phyloP scores from a whole-genome alignment of 768 basidiomycete species.

The Lactarius evosmus region DNA sequence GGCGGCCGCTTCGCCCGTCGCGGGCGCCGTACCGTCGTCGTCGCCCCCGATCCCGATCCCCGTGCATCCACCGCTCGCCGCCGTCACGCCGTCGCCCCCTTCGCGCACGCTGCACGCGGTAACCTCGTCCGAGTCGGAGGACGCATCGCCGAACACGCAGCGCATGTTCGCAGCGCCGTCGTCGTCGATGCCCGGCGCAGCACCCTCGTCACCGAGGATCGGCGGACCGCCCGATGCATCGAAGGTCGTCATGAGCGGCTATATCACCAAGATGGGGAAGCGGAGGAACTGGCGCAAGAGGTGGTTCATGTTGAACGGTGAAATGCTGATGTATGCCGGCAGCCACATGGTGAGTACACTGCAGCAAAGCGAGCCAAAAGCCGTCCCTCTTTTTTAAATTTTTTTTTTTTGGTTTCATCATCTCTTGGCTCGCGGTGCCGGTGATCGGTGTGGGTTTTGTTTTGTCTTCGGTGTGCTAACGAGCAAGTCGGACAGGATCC shows the following conservation, averaged over 20 bases:
- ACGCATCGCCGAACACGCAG: constrained; percentile 45
- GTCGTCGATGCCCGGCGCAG: constrained; percentile 30
- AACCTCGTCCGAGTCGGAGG: constrained; percentile 80
- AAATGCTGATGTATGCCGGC: constrained; percentile 81
- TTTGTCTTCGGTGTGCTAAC: background rate
- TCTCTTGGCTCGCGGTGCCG: background rate
- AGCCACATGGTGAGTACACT: constrained; percentile 90
- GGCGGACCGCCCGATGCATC: constrained; percentile 50
- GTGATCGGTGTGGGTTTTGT: constrained; percentile 12
- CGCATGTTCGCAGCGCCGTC: constrained; percentile 31
- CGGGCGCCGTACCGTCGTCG: constrained; percentile 34
- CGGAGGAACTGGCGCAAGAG: constrained; percentile 94
- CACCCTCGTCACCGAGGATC: constrained; percentile 47
- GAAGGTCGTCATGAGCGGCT: constrained; percentile 85
- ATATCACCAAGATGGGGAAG: constrained; percentile 96
- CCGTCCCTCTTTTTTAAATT: too few relatives aligned
- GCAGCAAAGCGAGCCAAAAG: background rate
- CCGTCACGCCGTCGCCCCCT: constrained; percentile 49
- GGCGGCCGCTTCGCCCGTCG: background rate
- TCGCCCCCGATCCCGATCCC: constrained; percentile 56
- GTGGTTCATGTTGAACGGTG: constrained; percentile 93
- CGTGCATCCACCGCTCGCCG: constrained; percentile 32
- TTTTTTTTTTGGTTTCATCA: constrained; percentile 2
- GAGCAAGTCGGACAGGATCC: constrained; percentile 59
- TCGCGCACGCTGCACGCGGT: constrained; percentile 43